A percentile compares a stretch with the other conserved stretches of the same genome.
phyloP scores from a whole-genome alignment of 352 stramenopile species.

The Aphanomyces cochlioides region DNA sequence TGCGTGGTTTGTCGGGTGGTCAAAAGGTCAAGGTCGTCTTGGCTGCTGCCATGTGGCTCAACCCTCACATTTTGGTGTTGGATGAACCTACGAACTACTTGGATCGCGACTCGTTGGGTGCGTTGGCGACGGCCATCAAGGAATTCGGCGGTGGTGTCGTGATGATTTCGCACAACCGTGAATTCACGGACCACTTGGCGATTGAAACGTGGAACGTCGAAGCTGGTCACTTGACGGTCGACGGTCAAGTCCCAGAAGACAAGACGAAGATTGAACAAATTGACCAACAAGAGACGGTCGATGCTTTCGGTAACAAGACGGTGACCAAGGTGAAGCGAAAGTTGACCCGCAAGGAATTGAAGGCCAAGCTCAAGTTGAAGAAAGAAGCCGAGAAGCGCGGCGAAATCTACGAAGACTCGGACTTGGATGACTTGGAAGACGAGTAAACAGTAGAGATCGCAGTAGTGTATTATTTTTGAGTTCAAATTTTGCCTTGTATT shows the following conservation, averaged over 20 bases:
- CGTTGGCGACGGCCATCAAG: slow-evolving; percentile 94
- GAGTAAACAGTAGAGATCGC: slow-evolving; percentile 11
- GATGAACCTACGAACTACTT: slow-evolving; percentile 96
- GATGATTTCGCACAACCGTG: slow-evolving; percentile 97
- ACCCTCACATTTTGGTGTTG: slow-evolving; percentile 93
- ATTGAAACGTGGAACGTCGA: slow-evolving; percentile 95
- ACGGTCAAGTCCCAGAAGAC: slow-evolving; percentile 80
- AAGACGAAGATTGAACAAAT: slow-evolving; percentile 91
- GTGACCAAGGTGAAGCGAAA: slow-evolving; percentile 90
- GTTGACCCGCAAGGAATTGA: slow-evolving; percentile 86
- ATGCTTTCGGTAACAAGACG: slow-evolving; percentile 80
- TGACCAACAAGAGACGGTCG: slow-evolving; percentile 72
- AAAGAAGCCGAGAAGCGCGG: slow-evolving; percentile 83
- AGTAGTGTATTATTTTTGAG: too few species aligned
- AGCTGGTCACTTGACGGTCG: slow-evolving; percentile 76
- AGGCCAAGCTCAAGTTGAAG: slow-evolving; percentile 83
- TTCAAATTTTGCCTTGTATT: too few species aligned
- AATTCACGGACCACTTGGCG: slow-evolving; percentile 93
- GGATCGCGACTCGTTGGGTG: slow-evolving; percentile 95
- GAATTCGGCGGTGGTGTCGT: slow-evolving; percentile 96
- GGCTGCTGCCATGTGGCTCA: slow-evolving; percentile 94
- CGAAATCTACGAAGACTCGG: slow-evolving; percentile 74
- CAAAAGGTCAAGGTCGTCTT: slow-evolving; percentile 99
- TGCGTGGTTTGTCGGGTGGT: slow-evolving; percentile 96
- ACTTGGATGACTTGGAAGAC: slow-evolving; percentile 24